Percentiles rank a stretch among this genome's conserved stretches.
Evolutionary conservation across 257 asterid genomes (phyloP).

Genomic region (Cynanchum wilfordii): DNA sequence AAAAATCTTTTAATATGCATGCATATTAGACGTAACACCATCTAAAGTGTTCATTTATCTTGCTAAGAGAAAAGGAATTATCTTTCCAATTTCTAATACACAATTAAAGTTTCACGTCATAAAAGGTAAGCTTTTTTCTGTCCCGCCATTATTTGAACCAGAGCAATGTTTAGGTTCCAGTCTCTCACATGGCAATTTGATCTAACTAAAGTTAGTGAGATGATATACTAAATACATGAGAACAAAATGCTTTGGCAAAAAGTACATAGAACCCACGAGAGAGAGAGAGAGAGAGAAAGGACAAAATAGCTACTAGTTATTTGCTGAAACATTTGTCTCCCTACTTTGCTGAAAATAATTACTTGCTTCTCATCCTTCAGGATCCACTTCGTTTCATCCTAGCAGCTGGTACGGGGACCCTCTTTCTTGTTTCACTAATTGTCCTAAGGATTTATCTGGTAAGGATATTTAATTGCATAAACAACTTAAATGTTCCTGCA

Average conservation of each 20-base stretch:
- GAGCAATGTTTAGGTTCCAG: neutral
- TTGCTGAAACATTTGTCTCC: neutral
- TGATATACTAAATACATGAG: neutral
- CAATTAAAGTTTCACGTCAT: neutral
- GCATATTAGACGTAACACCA: neutral
- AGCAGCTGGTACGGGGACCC: constrained; percentile 82
- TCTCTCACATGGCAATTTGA: neutral
- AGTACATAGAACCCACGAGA: neutral
- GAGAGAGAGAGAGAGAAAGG: neutral
- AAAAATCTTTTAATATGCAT: constrained; percentile 1
- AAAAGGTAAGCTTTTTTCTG: neutral
- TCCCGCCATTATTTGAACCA: neutral
- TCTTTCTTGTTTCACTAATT: constrained; percentile 67
- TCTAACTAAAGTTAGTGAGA: neutral
- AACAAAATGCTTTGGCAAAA: neutral
- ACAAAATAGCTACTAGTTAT: neutral
- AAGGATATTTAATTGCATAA: constrained; percentile 16
- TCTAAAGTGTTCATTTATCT: neutral
- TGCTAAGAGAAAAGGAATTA: neutral
- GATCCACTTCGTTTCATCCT: constrained; percentile 69
- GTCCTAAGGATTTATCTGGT: constrained; percentile 91
- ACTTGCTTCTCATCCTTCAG: constrained; percentile 34
- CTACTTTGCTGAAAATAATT: neutral
- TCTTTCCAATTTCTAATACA: neutral
- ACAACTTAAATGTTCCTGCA: neutral